Percentiles rank a stretch among this genome's conserved stretches.
These are phyloP conservation scores for Lathyrus aphaca DNA, from an alignment of 306 rosid genomes.

Conservation along the genomic window DNA sequence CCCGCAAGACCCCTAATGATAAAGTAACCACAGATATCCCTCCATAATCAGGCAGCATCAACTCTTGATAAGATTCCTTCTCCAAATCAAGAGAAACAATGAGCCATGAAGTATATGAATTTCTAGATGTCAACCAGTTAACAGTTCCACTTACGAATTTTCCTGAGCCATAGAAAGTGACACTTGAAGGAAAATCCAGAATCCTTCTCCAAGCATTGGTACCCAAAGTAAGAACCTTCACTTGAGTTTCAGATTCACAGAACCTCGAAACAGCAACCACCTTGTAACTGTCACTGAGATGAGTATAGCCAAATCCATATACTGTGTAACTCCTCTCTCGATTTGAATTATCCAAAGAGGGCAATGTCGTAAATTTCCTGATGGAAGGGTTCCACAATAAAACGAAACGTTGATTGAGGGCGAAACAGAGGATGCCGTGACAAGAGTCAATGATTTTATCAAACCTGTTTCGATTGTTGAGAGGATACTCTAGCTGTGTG, in stretches of 20 bases:
- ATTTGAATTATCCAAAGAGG: background rate
- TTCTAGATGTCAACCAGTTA: conserved; percentile 33
- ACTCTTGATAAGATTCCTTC: conserved; percentile 34
- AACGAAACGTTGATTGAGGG: background rate
- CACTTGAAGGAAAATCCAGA: conserved; percentile 7
- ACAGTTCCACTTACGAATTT: conserved; percentile 43
- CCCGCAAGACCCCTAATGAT: conserved; percentile 20
- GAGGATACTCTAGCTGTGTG: conserved; percentile 11
- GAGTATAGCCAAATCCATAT: conserved; percentile 46
- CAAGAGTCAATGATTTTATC: conserved; percentile 16
- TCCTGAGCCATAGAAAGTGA: background rate
- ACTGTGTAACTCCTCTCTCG: background rate
- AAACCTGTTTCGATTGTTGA: background rate
- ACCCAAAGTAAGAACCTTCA: conserved; percentile 33
- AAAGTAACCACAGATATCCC: background rate
- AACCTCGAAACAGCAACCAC: conserved; percentile 36
- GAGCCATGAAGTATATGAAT: background rate
- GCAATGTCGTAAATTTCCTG: conserved; percentile 23
- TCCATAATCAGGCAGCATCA: conserved; percentile 35
- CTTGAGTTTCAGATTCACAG: background rate
- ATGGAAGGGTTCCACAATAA: conserved; percentile 45
- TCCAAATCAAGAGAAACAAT: conserved; percentile 48
- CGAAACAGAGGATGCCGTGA: conserved; percentile 42
- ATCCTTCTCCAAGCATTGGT: background rate
- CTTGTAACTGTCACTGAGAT: conserved; percentile 31